These are phyloP conservation scores for Apiospora malaysiana DNA, from an alignment of 2,329 filamentous ascomycete genomes.

Conservation along the genomic window DNA sequence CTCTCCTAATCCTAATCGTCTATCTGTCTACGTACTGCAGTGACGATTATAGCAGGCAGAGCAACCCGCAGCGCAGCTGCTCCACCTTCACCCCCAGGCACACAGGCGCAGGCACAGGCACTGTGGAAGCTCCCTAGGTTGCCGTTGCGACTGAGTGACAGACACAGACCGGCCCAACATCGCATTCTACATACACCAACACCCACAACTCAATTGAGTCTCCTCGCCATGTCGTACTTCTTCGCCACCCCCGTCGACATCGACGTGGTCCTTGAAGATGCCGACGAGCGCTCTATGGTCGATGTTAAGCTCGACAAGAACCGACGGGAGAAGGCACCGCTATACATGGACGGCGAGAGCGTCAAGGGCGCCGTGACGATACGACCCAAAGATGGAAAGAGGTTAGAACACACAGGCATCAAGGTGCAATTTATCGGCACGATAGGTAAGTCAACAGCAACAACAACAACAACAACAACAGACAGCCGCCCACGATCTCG, in stretches of 20 bases:
- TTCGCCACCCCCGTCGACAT: slow-evolving; percentile 99
- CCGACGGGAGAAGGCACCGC: slow-evolving; percentile 91
- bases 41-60: slow-evolving; percentile 3
- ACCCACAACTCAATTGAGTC: neutral
- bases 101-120: neutral
- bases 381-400: slow-evolving; percentile 95
- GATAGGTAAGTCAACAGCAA: slow-evolving; percentile 70
- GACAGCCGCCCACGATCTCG: slow-evolving; percentile 20
- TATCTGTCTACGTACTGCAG: neutral
- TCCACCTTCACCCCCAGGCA: neutral
- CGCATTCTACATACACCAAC: slow-evolving; percentile 3
- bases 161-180: neutral
- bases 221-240: slow-evolving; percentile 83
- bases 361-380: slow-evolving; percentile 96
- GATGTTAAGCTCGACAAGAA: slow-evolving; percentile 99
- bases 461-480: neutral
- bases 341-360: slow-evolving; percentile 98
- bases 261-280: slow-evolving; percentile 95
- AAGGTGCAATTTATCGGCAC: slow-evolving; percentile 99
- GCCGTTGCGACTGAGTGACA: neutral
- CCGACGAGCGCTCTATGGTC: slow-evolving; percentile 91
- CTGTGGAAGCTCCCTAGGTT: slow-evolving; percentile 1
- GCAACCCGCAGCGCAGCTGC: neutral
- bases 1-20: neutral
- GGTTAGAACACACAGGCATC: slow-evolving; percentile 97